Evolutionary conservation across 352 stramenopile species (phyloP).

Genomic region (Aphanomyces stellatus): DNA sequence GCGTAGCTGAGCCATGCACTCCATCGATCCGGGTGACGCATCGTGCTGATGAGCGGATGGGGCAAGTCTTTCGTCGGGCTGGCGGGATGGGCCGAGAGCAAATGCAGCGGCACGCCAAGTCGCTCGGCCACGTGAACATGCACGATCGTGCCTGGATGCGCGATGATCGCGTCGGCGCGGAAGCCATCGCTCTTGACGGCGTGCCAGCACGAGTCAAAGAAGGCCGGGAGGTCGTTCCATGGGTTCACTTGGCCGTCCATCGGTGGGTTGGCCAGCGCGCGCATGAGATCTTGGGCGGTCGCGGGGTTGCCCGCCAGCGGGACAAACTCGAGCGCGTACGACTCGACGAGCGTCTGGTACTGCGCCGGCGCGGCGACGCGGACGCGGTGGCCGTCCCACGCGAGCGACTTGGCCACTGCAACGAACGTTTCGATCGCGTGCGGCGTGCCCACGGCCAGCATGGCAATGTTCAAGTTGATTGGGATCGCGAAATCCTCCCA

Average conservation of each 20-base stretch:
- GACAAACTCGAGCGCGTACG: constrained; percentile 56
- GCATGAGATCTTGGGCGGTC: constrained; percentile 36
- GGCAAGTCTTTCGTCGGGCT: constrained; percentile 55
- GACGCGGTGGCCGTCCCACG: constrained; percentile 80
- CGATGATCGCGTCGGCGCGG: constrained; percentile 58
- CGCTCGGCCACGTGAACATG: constrained; percentile 54
- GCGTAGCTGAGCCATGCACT: constrained; percentile 47
- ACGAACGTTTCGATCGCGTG: constrained; percentile 68
- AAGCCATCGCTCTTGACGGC: constrained; percentile 31
- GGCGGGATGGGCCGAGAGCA: constrained; percentile 41
- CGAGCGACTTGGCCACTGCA: constrained; percentile 61
- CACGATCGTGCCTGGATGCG: constrained; percentile 52
- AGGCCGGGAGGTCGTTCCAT: constrained; percentile 1
- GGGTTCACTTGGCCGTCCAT: not conserved
- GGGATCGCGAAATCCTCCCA: not conserved
- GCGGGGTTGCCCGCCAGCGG: constrained; percentile 41
- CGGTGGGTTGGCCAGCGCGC: not conserved
- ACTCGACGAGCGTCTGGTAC: constrained; percentile 57
- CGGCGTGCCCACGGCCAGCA: constrained; percentile 51
- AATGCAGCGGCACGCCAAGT: constrained; percentile 64
- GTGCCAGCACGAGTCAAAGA: constrained; percentile 4
- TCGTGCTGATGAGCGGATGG: constrained; percentile 31
- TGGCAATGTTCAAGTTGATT: not conserved
- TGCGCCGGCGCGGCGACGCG: constrained; percentile 80
- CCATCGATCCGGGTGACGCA: not conserved